Conservation (phyloP, 2,329 filamentous ascomycete species). For the Didymellaceae sp. region DNA sequence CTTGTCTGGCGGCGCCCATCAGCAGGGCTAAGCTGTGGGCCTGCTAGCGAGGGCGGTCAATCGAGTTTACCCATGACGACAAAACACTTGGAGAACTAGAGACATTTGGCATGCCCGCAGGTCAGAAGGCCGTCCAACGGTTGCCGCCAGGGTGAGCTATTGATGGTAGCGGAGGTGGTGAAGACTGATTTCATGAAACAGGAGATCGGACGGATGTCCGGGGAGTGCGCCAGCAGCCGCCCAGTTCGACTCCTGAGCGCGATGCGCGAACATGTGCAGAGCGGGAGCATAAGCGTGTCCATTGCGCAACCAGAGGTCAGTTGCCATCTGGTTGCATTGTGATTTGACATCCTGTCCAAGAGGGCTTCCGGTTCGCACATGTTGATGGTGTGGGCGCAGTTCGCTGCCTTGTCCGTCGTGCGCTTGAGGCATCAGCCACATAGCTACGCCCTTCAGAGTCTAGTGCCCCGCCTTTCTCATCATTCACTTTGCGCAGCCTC, state of each 20-base stretch:
- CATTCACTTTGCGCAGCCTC: slow-evolving; percentile 28
- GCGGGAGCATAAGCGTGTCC: slow-evolving; percentile 2
- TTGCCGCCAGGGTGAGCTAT: slow-evolving; percentile 20
- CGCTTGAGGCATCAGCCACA: slow-evolving; percentile 28
- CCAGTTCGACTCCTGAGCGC: slow-evolving; percentile 26
- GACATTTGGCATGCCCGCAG: slow-evolving; percentile 25
- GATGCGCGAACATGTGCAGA: slow-evolving; percentile 26
- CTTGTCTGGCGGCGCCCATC: slow-evolving; percentile 19
- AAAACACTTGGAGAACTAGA: slow-evolving; percentile 18
- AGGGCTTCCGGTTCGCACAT: slow-evolving; percentile 26
- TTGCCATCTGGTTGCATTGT: slow-evolving; percentile 10
- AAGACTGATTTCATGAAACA: slow-evolving; percentile 16
- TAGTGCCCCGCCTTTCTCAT: slow-evolving; percentile 19
- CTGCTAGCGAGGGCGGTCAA: slow-evolving; percentile 43
- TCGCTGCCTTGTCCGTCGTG: slow-evolving; percentile 21
- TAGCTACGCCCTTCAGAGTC: background rate
- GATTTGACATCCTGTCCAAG: slow-evolving; percentile 29
- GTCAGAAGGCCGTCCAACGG: slow-evolving; percentile 33
- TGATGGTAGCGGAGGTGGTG: slow-evolving; percentile 24
- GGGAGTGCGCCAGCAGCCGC: slow-evolving; percentile 36
- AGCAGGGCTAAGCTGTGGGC: slow-evolving; percentile 25
- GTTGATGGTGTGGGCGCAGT: slow-evolving; percentile 20
- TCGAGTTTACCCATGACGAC: slow-evolving; percentile 38
- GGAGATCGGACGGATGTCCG: slow-evolving; percentile 9
- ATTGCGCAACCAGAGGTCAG: slow-evolving; percentile 22